Evolutionary conservation across 768 basidiomycete genomes (phyloP).

Genomic region (Lentinula guzmanii): DNA sequence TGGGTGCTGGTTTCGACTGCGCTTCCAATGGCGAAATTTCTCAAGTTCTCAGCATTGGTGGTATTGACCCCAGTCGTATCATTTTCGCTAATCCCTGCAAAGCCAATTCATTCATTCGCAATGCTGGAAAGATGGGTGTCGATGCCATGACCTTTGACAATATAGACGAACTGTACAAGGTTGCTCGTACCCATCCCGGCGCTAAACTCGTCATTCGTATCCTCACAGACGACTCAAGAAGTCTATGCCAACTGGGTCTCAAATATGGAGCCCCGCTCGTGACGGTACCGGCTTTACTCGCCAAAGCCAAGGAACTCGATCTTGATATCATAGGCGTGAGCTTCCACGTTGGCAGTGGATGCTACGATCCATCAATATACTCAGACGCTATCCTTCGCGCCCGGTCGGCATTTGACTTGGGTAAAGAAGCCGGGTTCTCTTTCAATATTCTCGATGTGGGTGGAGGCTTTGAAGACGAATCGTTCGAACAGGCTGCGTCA

Average conservation of each 20-base stretch:
- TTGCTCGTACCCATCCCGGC: conserved; percentile 70
- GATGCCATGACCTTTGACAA: conserved; percentile 99
- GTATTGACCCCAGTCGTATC: conserved; percentile 53
- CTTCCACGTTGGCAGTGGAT: conserved; percentile 98
- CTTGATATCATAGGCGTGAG: conserved; percentile 91
- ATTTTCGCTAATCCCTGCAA: conserved; percentile 99
- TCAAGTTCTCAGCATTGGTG: conserved; percentile 67
- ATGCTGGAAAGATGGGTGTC: conserved; percentile 51
- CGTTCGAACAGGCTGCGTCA: conserved; percentile 75
- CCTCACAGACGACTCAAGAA: conserved; percentile 96
- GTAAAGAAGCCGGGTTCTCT: conserved; percentile 66
- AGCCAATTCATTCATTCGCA: conserved; percentile 65
- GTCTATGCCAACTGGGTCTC: conserved; percentile 86
- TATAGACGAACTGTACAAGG: conserved; percentile 91
- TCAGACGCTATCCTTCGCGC: conserved; percentile 86
- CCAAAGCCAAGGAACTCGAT: conserved; percentile 69
- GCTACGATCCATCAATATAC: conserved; percentile 89
- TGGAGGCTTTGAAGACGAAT: conserved; percentile 85
- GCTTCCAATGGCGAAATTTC: conserved; percentile 93
- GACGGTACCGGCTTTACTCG: conserved; percentile 73
- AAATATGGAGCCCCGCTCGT: conserved; percentile 94
- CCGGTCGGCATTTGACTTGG: conserved; percentile 84
- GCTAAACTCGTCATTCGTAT: conserved; percentile 93
- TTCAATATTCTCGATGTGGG: conserved; percentile 91
- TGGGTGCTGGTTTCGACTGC: conserved; percentile 95